Evolutionary conservation across 2,329 filamentous ascomycete species (phyloP).

Genomic region (Xylariales sp.): DNA sequence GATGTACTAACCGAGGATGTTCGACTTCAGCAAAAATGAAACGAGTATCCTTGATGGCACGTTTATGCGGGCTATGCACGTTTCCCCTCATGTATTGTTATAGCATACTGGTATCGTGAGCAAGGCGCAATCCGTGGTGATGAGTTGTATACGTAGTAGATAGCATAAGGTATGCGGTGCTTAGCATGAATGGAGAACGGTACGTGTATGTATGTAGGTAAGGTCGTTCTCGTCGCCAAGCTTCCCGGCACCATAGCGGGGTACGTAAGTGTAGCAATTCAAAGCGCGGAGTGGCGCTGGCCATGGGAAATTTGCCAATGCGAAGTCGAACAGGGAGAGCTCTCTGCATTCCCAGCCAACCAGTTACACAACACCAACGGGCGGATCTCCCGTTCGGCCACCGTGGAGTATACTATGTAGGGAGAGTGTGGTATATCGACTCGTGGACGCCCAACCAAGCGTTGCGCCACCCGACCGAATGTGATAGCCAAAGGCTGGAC

Average conservation of each 20-base stretch:
- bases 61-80: neutral
- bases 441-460: conserved; percentile 18
- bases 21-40: conserved; percentile 5
- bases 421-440: neutral
- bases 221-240: conserved; percentile 27
- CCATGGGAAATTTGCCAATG: conserved; percentile 35
- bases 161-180: neutral
- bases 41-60: neutral
- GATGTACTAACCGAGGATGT: conserved; percentile 8
- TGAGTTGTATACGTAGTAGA: neutral
- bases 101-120: neutral
- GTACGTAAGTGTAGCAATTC: conserved; percentile 29
- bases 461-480: neutral
- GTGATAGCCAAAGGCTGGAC: conserved; percentile 13
- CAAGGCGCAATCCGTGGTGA: conserved; percentile 1
- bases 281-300: conserved; percentile 24
- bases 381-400: conserved; percentile 25
- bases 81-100: conserved; percentile 3
- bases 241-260: conserved; percentile 25
- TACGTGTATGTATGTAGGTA: neutral
- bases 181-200: neutral
- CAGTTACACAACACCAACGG: conserved; percentile 33
- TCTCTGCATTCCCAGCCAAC: conserved; percentile 17
- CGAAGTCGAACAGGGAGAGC: conserved; percentile 19
- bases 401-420: conserved; percentile 11